phyloP scores from a whole-genome alignment of 1,284 basidiomycete genomes.

The Agaricales sp. region DNA sequence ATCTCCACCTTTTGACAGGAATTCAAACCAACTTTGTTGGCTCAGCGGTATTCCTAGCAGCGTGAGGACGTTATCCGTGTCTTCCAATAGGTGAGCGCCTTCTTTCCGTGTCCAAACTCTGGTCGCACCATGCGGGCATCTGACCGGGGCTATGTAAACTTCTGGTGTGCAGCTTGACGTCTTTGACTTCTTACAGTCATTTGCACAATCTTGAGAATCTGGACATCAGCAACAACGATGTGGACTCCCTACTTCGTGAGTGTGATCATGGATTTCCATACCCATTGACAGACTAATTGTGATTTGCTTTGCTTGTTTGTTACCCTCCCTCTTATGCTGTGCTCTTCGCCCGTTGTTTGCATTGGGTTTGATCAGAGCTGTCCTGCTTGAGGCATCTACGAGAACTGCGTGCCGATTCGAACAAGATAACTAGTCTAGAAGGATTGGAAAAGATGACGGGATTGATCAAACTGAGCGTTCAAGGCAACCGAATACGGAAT shows the following conservation, averaged over 20 bases:
- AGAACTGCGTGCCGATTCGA: slow-evolving; percentile 83
- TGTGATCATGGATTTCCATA: slow-evolving; percentile 15
- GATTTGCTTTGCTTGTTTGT: slow-evolving; percentile 8
- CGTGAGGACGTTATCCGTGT: slow-evolving; percentile 74
- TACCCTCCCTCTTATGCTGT: slow-evolving; percentile 9
- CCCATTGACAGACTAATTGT: slow-evolving; percentile 7
- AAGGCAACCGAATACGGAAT: slow-evolving; percentile 62
- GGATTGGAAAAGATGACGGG: slow-evolving; percentile 75
- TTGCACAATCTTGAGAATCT: slow-evolving; percentile 79
- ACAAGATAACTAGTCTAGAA: slow-evolving; percentile 67
- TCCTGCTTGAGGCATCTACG: slow-evolving; percentile 76
- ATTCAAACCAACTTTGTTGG: slow-evolving; percentile 77
- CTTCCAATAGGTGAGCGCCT: slow-evolving; percentile 54
- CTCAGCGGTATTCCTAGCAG: slow-evolving; percentile 76
- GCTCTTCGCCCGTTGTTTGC: slow-evolving; percentile 9
- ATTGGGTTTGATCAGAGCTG: slow-evolving; percentile 45
- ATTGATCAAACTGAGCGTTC: slow-evolving; percentile 76
- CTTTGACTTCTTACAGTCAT: slow-evolving; percentile 84
- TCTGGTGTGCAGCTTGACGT: slow-evolving; percentile 56
- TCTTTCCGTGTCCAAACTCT: slow-evolving; percentile 3
- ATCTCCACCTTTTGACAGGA: slow-evolving; percentile 32
- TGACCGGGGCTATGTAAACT: slow-evolving; percentile 13
- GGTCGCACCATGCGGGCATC: slow-evolving; percentile 5
- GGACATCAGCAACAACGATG: slow-evolving; percentile 85
- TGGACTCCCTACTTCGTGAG: slow-evolving; percentile 82